A percentile compares a stretch with the other conserved stretches of the same genome.
Conservation (phyloP, 257 asterid species). For the Gynochthodes officinalis region DNA sequence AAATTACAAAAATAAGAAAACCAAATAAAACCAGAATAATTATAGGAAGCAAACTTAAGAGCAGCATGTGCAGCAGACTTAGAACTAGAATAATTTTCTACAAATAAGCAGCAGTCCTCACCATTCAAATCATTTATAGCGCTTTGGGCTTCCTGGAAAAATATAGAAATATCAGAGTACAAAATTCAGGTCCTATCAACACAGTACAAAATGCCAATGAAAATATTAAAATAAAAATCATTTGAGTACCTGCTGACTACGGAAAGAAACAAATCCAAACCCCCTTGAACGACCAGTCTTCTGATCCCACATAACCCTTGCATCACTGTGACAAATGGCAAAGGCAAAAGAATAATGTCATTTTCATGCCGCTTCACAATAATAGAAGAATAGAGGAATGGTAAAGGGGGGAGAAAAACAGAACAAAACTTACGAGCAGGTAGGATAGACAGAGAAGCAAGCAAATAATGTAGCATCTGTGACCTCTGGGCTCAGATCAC, state of each 20-base stretch:
- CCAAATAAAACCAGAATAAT: not conserved
- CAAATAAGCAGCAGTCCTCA: constrained; percentile 25
- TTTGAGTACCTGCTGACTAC: constrained; percentile 64
- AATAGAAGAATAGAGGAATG: not conserved
- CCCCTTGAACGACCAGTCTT: constrained; percentile 95
- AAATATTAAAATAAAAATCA: not conserved
- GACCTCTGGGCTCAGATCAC: constrained; percentile 92
- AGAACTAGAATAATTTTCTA: not conserved
- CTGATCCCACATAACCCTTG: constrained; percentile 98
- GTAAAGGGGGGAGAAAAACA: not conserved
- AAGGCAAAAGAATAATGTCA: not conserved
- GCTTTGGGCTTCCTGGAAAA: constrained; percentile 75
- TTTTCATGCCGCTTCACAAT: not conserved
- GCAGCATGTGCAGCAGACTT: not conserved
- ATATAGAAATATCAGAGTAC: constrained; percentile 7
- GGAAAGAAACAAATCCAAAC: constrained; percentile 85
- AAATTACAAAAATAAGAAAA: not conserved
- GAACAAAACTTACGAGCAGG: constrained; percentile 59
- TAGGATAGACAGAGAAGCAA: constrained; percentile 65
- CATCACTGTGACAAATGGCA: constrained; percentile 52
- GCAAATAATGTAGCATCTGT: constrained; percentile 77
- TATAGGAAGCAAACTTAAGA: not conserved
- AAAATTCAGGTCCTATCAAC: not conserved
- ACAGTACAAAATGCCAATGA: not conserved
- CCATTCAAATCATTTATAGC: constrained; percentile 79